Evolutionary conservation across 257 asterid species (phyloP).

Genomic region (Nicotiana undulata): DNA sequence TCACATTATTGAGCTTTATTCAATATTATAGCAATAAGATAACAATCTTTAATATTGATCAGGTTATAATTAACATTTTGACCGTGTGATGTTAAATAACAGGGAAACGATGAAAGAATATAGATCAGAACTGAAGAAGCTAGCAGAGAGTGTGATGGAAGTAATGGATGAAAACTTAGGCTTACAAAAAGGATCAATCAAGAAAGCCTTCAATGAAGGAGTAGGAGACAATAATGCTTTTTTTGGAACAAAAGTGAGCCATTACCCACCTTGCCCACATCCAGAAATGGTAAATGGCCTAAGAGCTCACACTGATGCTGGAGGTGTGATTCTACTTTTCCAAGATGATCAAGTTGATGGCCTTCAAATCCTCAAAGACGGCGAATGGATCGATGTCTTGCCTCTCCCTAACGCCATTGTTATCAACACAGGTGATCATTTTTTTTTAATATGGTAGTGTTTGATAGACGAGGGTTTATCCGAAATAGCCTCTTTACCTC

Average conservation of each 20-base stretch:
- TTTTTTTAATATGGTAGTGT: too few relatives aligned
- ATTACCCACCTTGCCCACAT: slow-evolving; percentile 76
- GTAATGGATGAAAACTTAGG: slow-evolving; percentile 70
- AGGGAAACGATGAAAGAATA: slow-evolving; percentile 77
- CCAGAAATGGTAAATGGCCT: slow-evolving; percentile 60
- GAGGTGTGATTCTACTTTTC: slow-evolving; percentile 71
- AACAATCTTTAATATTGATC: too few relatives aligned
- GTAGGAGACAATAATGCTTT: slow-evolving; percentile 38
- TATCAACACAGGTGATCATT: slow-evolving; percentile 44
- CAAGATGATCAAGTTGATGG: slow-evolving; percentile 72
- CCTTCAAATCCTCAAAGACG: slow-evolving; percentile 67
- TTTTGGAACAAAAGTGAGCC: slow-evolving; percentile 88
- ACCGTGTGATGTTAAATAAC: not conserved
- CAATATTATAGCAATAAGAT: not conserved
- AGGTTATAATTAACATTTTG: too few relatives aligned
- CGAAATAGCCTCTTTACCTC: too few relatives aligned
- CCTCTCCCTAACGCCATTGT: slow-evolving; percentile 58
- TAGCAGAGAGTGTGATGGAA: slow-evolving; percentile 48
- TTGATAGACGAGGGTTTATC: too few relatives aligned
- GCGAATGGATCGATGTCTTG: slow-evolving; percentile 64
- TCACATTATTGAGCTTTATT: not conserved
- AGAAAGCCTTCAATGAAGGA: slow-evolving; percentile 48
- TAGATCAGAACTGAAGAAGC: slow-evolving; percentile 50
- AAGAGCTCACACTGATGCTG: slow-evolving; percentile 92
- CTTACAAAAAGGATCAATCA: slow-evolving; percentile 47